Base-by-base conservation (phyloP, 2,329 filamentous ascomycete species). In the Elsinoe perseae region DNA sequence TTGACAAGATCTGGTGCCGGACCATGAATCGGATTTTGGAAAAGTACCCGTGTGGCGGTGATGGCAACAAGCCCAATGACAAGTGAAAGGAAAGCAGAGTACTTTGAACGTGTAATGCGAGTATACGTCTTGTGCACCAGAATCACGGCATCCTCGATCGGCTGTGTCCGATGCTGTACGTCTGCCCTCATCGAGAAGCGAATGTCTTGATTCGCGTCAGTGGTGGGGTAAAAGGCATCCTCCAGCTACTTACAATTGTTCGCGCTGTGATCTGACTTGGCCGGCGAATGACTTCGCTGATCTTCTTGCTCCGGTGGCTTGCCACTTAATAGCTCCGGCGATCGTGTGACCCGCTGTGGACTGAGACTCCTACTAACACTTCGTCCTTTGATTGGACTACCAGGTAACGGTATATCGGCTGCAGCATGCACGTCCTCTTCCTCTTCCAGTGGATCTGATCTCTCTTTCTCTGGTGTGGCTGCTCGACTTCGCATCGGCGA, bases 1-100 rank as follows among this genome's bases (percentile, higher is more conserved):
- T 95, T 95, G 67, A 95, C 86, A 14, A 97, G 78, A 68, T 96
- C 91, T 0, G 89, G 89, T 1, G 87, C 85, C 0, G 87, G 81
- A 10, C 77, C 83, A 34, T 80, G 77, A 4, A 76, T 70, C 27
- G 83, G 85, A 9, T 89, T 87, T 58, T 86, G 79, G 53, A 88
- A 81, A 14, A 95, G 73, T 8, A 81, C 78, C 59, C 84, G 81
- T 63, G 88, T 69, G 20, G 85, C 73, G 6, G 82, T 75, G 64
- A 89, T 77, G 9, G 85, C 82, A 27, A 93, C 60, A 5, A 93
- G 65, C 2, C 79, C 75, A 53, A 85, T 69, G 16, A 87, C 56
- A 2, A 85, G 62, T 7, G 85, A 84, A 52, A 81, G 69, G 21
- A 89, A 67, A 8, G 87, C 75, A 53, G 84, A 88, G 32, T 79